phyloP scores from a whole-genome alignment of 1,139 yeast species.

The Casaregolazyma suthepensis region DNA sequence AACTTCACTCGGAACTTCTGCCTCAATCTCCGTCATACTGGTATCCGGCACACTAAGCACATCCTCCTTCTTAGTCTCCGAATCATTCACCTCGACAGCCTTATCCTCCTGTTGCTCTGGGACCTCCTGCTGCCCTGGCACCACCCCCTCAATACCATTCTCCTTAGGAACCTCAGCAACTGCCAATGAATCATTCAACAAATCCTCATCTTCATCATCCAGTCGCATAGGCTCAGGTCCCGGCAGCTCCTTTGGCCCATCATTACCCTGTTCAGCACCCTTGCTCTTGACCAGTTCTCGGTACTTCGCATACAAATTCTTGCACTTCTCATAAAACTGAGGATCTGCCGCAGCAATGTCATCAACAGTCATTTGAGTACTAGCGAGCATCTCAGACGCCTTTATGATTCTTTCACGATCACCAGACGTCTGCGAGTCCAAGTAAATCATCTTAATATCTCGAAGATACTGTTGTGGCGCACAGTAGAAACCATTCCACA shows the following conservation, averaged over 20 bases:
- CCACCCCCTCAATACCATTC: not conserved
- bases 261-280: conserved; percentile 6
- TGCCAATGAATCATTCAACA: conserved; percentile 5
- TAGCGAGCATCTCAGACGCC: conserved; percentile 94
- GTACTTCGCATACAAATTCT: conserved; percentile 67
- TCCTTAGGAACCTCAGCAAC: conserved; percentile 7
- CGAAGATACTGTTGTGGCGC: conserved; percentile 86
- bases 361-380: conserved; percentile 92
- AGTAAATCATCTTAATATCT: conserved; percentile 78
- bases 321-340: conserved; percentile 71
- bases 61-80: not conserved
- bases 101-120: not conserved
- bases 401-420: conserved; percentile 82
- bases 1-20: conserved; percentile 2
- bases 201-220: conserved; percentile 8
- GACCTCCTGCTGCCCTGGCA: not conserved
- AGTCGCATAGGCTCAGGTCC: conserved; percentile 5
- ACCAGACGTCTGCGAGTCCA: conserved; percentile 66
- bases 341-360: conserved; percentile 64
- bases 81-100: not conserved
- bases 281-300: conserved; percentile 8
- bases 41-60: not conserved
- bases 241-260: not conserved
- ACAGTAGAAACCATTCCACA: conserved; percentile 94
- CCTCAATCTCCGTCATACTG: conserved; percentile 4